These are phyloP conservation scores for Pedinophyceae sp. DNA, from an alignment of 139 green algal species.

Conservation along the genomic window DNA sequence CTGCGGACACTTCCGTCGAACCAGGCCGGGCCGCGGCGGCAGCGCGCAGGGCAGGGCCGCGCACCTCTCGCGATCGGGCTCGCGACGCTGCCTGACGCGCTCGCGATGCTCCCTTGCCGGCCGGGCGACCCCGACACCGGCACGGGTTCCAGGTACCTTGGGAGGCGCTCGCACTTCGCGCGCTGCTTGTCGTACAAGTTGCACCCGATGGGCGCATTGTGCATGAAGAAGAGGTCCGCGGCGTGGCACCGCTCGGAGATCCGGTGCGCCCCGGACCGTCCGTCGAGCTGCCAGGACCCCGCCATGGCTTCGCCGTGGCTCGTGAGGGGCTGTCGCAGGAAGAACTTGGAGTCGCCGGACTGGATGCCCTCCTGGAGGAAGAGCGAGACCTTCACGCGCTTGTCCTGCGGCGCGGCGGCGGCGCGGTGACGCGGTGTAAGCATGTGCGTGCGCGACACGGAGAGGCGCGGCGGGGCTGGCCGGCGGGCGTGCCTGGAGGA, in stretches of 20 bases:
- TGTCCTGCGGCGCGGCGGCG: no score
- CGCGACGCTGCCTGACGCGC: no score
- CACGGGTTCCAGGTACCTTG: background rate
- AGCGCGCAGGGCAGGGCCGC: no score
- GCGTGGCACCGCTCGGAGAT: background rate
- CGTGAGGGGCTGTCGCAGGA: background rate
- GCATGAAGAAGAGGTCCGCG: background rate
- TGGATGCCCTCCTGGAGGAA: background rate
- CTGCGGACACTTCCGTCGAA: no score
- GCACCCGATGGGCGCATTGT: background rate
- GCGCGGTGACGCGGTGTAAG: no score
- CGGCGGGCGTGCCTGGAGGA: no score
- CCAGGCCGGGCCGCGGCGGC: no score
- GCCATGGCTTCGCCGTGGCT: background rate
- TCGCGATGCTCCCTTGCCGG: no score
- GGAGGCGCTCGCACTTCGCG: background rate
- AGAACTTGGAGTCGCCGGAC: background rate
- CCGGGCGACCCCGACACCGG: background rate
- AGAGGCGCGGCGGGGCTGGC: no score
- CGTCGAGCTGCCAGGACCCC: background rate
- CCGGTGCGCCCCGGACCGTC: no score
- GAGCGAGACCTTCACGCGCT: background rate
- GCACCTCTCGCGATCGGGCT: no score
- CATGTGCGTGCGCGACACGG: no score
- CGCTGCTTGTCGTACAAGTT: background rate